A percentile compares a stretch with the other conserved stretches of the same genome.
phyloP scores from a whole-genome alignment of 768 basidiomycete species.

The Psilocybe cubensis region DNA sequence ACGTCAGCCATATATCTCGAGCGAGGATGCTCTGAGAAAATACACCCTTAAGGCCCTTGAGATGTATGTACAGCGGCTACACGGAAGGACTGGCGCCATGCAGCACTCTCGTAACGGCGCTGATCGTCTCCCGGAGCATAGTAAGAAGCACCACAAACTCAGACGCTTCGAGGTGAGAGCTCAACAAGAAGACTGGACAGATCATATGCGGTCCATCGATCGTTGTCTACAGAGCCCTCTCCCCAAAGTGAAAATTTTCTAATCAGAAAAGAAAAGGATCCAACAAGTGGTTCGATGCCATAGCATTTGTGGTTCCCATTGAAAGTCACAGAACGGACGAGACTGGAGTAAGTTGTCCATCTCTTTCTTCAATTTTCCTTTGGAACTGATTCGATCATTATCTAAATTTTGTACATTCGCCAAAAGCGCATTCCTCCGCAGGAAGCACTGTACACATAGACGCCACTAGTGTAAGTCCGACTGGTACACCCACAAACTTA shows the following conservation, averaged over 20 bases:
- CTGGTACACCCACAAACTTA: too few species aligned
- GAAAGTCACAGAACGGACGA: too few species aligned
- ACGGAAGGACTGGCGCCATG: not conserved
- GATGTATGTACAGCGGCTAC: too few species aligned
- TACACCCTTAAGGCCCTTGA: not conserved
- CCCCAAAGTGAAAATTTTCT: too few species aligned
- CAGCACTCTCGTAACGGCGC: not conserved
- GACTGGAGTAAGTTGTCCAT: not conserved
- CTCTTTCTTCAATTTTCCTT: not conserved
- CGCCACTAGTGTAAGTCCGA: not conserved
- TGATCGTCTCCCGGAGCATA: not conserved
- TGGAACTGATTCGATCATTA: not conserved
- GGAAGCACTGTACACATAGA: not conserved
- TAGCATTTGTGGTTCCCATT: too few species aligned
- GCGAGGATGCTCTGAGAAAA: not conserved
- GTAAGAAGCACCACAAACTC: not conserved
- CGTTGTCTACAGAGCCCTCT: not conserved
- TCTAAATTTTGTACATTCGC: too few species aligned
- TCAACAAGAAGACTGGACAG: not conserved
- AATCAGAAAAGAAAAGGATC: too few species aligned
- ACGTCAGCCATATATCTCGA: not conserved
- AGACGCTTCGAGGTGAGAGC: not conserved
- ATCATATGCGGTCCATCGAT: not conserved
- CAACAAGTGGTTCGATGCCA: too few species aligned
- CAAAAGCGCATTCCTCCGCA: not conserved